phyloP scores from a whole-genome alignment of 2,329 filamentous ascomycete species.

The Hymenoscyphus infarciens region DNA sequence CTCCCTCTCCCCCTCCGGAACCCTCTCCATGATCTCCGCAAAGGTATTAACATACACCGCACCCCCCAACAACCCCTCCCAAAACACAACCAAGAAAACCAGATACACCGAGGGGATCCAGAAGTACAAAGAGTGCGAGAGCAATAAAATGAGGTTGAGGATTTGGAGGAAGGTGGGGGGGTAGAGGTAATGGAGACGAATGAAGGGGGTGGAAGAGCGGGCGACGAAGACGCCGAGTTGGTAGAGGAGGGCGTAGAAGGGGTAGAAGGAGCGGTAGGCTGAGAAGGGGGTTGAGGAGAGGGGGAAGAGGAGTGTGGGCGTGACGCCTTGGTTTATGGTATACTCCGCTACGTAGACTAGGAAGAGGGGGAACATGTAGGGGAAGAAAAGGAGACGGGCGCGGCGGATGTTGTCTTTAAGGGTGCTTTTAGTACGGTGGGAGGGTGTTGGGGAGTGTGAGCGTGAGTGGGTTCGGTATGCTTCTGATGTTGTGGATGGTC shows the following conservation, averaged over 20 bases:
- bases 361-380: constrained; percentile 84
- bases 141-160: constrained; percentile 70
- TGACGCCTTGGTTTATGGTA: constrained; percentile 92
- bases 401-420: constrained; percentile 58
- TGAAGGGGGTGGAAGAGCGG: constrained; percentile 82
- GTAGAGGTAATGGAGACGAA: constrained; percentile 79
- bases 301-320: constrained; percentile 86
- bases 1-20: constrained; percentile 74
- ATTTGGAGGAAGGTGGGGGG: constrained; percentile 78
- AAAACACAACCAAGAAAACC: constrained; percentile 83
- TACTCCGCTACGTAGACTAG: constrained; percentile 96
- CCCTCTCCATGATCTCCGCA: constrained; percentile 83
- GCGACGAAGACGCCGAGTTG: constrained; percentile 95
- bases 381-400: constrained; percentile 66
- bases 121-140: constrained; percentile 70
- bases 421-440: constrained; percentile 16
- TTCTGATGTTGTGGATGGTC: constrained; percentile 40
- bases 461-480: constrained; percentile 37
- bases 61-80: constrained; percentile 89
- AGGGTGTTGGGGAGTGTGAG: constrained; percentile 8
- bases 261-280: constrained; percentile 85
- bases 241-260: constrained; percentile 91
- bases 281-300: constrained; percentile 71
- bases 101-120: constrained; percentile 84
- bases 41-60: constrained; percentile 96